Conservation (phyloP, 495 filamentous ascomycete species). For the Astrothelium macrocarpum region DNA sequence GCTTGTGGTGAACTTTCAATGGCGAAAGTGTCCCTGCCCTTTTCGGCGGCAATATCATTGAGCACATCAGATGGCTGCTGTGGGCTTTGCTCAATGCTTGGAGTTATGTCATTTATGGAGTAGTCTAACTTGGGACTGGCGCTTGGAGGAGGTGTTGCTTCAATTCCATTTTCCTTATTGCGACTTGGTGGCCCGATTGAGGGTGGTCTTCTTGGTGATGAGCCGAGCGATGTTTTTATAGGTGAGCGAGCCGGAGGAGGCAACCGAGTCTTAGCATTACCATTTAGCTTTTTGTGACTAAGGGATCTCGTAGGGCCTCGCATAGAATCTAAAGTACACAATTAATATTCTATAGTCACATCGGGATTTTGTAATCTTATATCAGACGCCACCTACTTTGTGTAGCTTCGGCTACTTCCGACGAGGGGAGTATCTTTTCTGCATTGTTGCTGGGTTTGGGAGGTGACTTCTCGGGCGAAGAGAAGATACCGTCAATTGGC, state of each 20-base stretch:
- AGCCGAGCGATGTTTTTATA: constrained; percentile 46
- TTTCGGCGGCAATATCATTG: constrained; percentile 2
- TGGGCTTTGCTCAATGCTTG: constrained; percentile 18
- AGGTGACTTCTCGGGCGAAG: constrained; percentile 63
- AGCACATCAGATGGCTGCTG: constrained; percentile 9
- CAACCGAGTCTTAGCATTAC: constrained; percentile 30
- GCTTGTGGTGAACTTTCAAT: constrained; percentile 5
- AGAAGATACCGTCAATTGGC: constrained; percentile 74
- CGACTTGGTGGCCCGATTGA: constrained; percentile 31
- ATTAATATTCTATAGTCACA: constrained; percentile 1
- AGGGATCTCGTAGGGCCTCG: constrained; percentile 37
- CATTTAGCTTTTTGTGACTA: constrained; percentile 23
- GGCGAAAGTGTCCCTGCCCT: neutral
- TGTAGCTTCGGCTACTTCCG: neutral
- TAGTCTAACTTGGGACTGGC: constrained; percentile 39
- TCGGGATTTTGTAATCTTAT: constrained; percentile 5
- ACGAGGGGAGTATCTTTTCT: neutral
- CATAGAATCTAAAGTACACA: constrained; percentile 33
- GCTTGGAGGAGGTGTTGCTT: constrained; percentile 20
- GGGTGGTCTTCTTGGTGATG: constrained; percentile 43
- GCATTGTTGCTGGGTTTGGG: constrained; percentile 34
- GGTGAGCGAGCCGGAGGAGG: constrained; percentile 44
- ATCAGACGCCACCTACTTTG: neutral
- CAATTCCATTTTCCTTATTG: constrained; percentile 8
- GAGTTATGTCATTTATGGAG: constrained; percentile 19